phyloP scores from a whole-genome alignment of 2,329 filamentous ascomycete genomes.

The Neonectria sp. region DNA sequence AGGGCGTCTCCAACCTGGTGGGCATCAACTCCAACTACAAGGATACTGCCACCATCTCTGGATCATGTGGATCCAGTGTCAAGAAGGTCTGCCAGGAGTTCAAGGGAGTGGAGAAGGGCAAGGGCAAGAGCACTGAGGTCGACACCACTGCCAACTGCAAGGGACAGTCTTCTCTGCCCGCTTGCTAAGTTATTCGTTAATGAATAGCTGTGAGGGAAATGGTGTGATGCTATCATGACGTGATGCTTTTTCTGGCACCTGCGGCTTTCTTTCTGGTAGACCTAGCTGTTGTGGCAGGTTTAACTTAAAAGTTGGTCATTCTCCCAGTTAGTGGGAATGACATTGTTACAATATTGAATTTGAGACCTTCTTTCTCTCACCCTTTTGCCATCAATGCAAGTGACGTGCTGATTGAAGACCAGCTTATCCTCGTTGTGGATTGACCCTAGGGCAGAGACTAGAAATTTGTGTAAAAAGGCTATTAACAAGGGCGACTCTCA shows the following conservation, averaged over 20 bases:
- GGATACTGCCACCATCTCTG: slow-evolving; percentile 38
- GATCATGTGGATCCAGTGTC: slow-evolving; percentile 39
- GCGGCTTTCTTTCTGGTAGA: neutral
- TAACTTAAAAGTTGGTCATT: neutral
- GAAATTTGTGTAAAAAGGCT: too few relatives aligned
- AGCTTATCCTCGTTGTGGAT: too few relatives aligned
- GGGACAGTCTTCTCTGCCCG: slow-evolving; percentile 22
- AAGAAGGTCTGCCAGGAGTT: slow-evolving; percentile 45
- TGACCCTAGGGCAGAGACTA: too few relatives aligned
- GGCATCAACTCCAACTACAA: slow-evolving; percentile 48
- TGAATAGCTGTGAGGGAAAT: neutral
- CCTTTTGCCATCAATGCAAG: too few relatives aligned
- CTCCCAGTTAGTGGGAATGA: neutral
- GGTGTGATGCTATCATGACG: neutral
- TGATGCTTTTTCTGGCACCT: neutral
- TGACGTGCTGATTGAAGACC: neutral
- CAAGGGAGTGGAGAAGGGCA: slow-evolving; percentile 32
- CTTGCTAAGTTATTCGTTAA: slow-evolving; percentile 18
- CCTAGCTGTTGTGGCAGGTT: neutral
- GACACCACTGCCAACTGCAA: slow-evolving; percentile 23
- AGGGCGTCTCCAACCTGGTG: slow-evolving; percentile 42
- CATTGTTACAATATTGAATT: neutral
- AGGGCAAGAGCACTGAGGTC: slow-evolving; percentile 16
- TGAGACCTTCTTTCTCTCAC: neutral
- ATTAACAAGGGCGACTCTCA: too few relatives aligned